Evolutionary conservation across 2,329 filamentous ascomycete species (phyloP), one percentile per base, ranked within the genome.

Genomic region (Coniochaeta pulveracea): DNA sequence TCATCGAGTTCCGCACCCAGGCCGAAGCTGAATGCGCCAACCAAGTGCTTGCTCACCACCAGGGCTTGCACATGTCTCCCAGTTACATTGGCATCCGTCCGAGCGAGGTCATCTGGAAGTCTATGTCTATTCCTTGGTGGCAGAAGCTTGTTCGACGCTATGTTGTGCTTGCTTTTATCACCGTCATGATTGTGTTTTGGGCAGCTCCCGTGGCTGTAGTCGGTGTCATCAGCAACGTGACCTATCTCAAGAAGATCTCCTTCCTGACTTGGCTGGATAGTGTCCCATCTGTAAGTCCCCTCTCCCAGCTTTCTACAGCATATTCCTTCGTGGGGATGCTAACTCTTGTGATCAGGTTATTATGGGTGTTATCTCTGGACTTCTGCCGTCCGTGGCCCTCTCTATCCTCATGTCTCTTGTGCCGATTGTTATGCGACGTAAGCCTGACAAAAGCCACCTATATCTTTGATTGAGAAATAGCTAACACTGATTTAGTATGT

Each of bases 1-100:
- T 98, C 47, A 77, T 98, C 42, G 88, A 96, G 52, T 98, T 96
- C 49, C 68, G 73, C 40, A 76, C 70, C 2, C 85, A 94, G 51
- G 72, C 80, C 35, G 81, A 84, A 36, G 91, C 91, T 10, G 88
- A 98, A 56, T 69, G 73, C 34, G 89, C 89, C 10, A 89, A 76
- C 52, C 91, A 98, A 55, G 78, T 82, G 16, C 67, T 96, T 7
- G 77, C 86, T 3, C 86, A 94, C 55, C 86, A 94, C 56, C 77
- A 85, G 37, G 80, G 84, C 21, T 63, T 93, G 23, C 85, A 89
- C 50, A 88, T 98, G 78, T 71, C 81, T 4, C 85, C 85, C 18
- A 77, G 85, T 16, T 85, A 83, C 47, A 82, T 93, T 34, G 89
- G 89, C 11, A 68, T 95, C 34, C 75, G 76, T 15, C 89, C 89